A percentile compares a stretch with the other conserved stretches of the same genome.
These are phyloP conservation scores for Stachybotrys chlorohalonatus DNA, from an alignment of 2,329 filamentous ascomycete species.

Conservation along the genomic window DNA sequence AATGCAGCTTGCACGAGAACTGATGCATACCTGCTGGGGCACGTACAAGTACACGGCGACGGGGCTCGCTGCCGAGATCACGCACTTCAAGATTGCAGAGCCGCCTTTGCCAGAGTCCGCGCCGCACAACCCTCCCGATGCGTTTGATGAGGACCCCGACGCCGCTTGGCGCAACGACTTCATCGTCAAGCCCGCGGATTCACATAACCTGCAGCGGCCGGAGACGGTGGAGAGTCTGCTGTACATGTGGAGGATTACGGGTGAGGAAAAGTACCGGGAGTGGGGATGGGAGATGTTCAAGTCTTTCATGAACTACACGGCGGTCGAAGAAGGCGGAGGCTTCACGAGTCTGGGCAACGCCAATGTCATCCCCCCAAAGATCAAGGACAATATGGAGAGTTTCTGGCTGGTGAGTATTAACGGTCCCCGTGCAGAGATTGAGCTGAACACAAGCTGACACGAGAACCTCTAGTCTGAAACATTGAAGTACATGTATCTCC, in stretches of 20 bases:
- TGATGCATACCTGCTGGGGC: slow-evolving; percentile 96
- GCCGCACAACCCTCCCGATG: slow-evolving; percentile 35
- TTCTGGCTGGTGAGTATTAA: slow-evolving; percentile 76
- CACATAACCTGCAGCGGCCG: slow-evolving; percentile 87
- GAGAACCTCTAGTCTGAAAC: slow-evolving; percentile 67
- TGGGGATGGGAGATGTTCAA: slow-evolving; percentile 99
- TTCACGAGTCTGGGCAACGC: slow-evolving; percentile 78
- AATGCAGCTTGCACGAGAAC: slow-evolving; percentile 76
- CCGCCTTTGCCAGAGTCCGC: slow-evolving; percentile 54
- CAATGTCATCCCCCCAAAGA: slow-evolving; percentile 56
- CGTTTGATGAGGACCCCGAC: slow-evolving; percentile 41
- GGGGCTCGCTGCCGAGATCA: slow-evolving; percentile 89
- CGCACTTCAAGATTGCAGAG: slow-evolving; percentile 71
- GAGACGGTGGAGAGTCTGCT: slow-evolving; percentile 96
- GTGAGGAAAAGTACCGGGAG: slow-evolving; percentile 77
- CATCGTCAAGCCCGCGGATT: slow-evolving; percentile 69
- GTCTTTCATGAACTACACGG: slow-evolving; percentile 77
- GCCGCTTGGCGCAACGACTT: slow-evolving; percentile 71
- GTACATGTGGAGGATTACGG: slow-evolving; percentile 98
- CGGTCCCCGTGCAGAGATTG: not conserved
- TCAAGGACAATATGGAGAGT: slow-evolving; percentile 92
- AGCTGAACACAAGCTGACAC: slow-evolving; percentile 6
- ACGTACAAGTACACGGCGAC: slow-evolving; percentile 91
- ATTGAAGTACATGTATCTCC: slow-evolving; percentile 91
- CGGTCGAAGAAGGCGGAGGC: slow-evolving; percentile 66